phyloP scores from a whole-genome alignment of 192 early-diverging fungal species.

The Chytriomyces sp. region DNA sequence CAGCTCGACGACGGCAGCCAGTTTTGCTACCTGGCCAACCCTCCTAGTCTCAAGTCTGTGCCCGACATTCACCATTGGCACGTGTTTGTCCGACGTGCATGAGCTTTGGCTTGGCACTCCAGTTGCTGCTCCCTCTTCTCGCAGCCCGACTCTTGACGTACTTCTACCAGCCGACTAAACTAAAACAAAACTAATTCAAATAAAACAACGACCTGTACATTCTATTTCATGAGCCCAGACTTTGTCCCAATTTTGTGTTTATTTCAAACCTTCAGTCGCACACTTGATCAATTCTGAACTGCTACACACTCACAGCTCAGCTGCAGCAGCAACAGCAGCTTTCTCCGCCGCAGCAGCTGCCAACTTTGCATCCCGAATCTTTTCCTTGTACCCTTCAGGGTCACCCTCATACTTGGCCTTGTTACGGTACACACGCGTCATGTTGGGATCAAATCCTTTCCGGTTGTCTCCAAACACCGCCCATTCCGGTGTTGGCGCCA shows the following conservation, averaged over 20 bases:
- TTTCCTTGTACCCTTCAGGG: slow-evolving; percentile 19
- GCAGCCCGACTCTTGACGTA: no score
- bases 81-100: neutral
- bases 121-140: no score
- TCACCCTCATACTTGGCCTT: slow-evolving; percentile 37
- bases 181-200: no score
- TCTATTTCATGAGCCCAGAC: no score
- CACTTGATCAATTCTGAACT: no score
- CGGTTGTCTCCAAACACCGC: slow-evolving; percentile 69
- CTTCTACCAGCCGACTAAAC: no score
- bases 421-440: slow-evolving; percentile 70
- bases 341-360: neutral
- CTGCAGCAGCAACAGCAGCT: neutral
- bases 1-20: neutral
- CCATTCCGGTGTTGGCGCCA: slow-evolving; percentile 71
- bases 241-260: no score
- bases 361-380: neutral
- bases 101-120: no score
- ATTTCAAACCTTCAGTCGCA: no score
- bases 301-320: neutral
- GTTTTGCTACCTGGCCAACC: slow-evolving; percentile 9
- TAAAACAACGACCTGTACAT: no score
- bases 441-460: slow-evolving; percentile 74
- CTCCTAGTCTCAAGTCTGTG: slow-evolving; percentile 12
- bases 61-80: slow-evolving; percentile 11